A percentile compares a stretch with the other conserved stretches of the same genome.
Conservation (phyloP, 73 alveolate species). For the Blepharisma japonicum region DNA sequence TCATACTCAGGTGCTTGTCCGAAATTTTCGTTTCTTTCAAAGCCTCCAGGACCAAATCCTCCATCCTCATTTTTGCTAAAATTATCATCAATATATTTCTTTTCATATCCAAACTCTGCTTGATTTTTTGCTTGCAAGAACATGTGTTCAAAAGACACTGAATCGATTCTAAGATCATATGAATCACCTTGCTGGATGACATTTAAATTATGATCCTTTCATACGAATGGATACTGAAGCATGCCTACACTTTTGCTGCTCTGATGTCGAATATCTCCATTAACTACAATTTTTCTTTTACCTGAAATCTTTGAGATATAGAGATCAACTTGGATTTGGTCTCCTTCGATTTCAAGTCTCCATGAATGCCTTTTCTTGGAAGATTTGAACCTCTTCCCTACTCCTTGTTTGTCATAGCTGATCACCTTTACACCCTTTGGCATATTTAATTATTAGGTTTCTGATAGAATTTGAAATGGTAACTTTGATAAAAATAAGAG, state of each 20-base stretch:
- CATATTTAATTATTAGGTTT: too few species aligned
- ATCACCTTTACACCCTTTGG: not conserved
- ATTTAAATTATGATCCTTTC: not conserved
- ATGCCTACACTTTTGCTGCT: not conserved
- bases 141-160: constrained; percentile 2
- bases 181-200: constrained; percentile 1
- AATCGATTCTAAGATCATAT: constrained; percentile 1
- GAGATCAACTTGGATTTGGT: constrained; percentile 67
- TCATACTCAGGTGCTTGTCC: too few species aligned
- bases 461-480: too few species aligned
- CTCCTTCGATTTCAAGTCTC: constrained; percentile 65
- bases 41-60: too few species aligned
- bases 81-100: too few species aligned
- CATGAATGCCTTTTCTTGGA: constrained; percentile 75
- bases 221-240: not conserved
- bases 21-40: too few species aligned
- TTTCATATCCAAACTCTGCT: constrained; percentile 15
- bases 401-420: not conserved
- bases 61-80: too few species aligned
- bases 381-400: constrained; percentile 18
- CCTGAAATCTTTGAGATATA: constrained; percentile 69
- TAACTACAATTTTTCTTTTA: constrained; percentile 67
- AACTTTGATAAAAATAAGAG: too few species aligned
- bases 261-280: constrained; percentile 41
- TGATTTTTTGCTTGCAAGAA: not conserved